A percentile compares a stretch with the other conserved stretches of the same genome.
phyloP scores from a whole-genome alignment of 805 yeast species.

The Scheffersomyces amazonensis region DNA sequence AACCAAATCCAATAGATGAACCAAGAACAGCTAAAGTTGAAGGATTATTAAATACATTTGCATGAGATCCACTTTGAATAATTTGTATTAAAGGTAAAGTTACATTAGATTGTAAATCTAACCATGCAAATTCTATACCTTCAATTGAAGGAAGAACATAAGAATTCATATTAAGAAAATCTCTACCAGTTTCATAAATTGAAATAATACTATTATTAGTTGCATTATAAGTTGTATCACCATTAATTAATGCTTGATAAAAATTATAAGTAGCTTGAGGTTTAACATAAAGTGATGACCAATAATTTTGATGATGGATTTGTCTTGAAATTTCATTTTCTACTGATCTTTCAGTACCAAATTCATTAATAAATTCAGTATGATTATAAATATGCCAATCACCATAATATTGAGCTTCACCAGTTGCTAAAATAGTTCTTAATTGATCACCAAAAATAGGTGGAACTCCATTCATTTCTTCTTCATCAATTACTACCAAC shows the following conservation, averaged over 20 bases:
- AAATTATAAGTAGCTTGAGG: conserved; percentile 44
- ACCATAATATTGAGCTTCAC: conserved; percentile 21
- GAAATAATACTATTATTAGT: conserved; percentile 30
- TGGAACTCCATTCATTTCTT: conserved; percentile 17
- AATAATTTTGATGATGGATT: conserved; percentile 55
- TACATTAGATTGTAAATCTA: conserved; percentile 20
- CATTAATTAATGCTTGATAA: conserved; percentile 36
- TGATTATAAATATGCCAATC: conserved; percentile 35
- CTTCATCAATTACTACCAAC: conserved; percentile 32
- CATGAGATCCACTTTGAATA: conserved; percentile 1
- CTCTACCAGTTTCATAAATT: conserved; percentile 64
- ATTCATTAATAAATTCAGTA: conserved; percentile 19
- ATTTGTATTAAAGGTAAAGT: conserved; percentile 15
- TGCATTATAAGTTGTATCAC: conserved; percentile 26
- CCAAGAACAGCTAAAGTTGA: conserved; percentile 16
- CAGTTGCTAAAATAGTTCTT: conserved; percentile 21
- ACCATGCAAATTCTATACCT: conserved; percentile 30
- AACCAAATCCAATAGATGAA: conserved; percentile 31
- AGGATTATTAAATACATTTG: not conserved
- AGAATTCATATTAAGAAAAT: conserved; percentile 45
- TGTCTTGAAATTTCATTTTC: conserved; percentile 38
- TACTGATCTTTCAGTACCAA: conserved; percentile 24
- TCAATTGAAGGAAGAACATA: conserved; percentile 41
- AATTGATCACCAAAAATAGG: conserved; percentile 51
- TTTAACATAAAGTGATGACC: conserved; percentile 59